These are phyloP conservation scores for Hordeum pubiflorum DNA, from an alignment of 202 grass and related monocot genomes.

Conservation along the genomic window DNA sequence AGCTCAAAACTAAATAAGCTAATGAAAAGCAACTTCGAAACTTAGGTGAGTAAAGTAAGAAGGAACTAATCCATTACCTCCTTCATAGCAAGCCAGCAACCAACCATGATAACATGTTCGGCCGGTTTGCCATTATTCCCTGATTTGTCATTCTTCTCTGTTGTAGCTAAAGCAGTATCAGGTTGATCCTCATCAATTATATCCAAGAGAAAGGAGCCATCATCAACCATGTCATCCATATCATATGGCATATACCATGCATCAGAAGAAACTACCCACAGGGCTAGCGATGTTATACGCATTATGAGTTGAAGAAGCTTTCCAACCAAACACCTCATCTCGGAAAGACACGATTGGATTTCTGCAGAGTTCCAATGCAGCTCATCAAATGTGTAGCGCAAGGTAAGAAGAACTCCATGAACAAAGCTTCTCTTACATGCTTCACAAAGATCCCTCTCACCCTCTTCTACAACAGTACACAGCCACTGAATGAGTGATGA, in stretches of 20 bases:
- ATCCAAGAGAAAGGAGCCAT: conserved; percentile 56
- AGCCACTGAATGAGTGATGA: conserved; percentile 77
- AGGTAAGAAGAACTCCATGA: conserved; percentile 87
- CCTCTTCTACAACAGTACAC: conserved; percentile 64
- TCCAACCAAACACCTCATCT: conserved; percentile 67
- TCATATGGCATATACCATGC: conserved; percentile 86
- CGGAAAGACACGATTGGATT: conserved; percentile 49
- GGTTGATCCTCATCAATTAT: conserved; percentile 43
- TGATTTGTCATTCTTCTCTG: conserved; percentile 35
- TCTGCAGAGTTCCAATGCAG: conserved; percentile 74
- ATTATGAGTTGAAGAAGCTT: conserved; percentile 86
- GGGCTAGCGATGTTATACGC: conserved; percentile 70
- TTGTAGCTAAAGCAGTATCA: conserved; percentile 27
- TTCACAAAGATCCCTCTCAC: conserved; percentile 76
- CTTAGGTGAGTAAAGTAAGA: not conserved
- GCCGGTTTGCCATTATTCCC: conserved; percentile 48
- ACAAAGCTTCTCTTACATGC: conserved; percentile 91
- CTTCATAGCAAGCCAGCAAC: conserved; percentile 99
- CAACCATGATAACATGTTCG: conserved; percentile 92
- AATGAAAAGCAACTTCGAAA: not conserved
- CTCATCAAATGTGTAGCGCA: conserved; percentile 93
- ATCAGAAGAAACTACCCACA: conserved; percentile 96
- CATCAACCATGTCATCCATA: conserved; percentile 79
- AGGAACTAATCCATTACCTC: conserved; percentile 56
- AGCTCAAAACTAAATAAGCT: too few species aligned